A percentile compares a stretch with the other conserved stretches of the same genome.
Evolutionary conservation across 768 basidiomycete genomes (phyloP).

Genomic region (Scleroderma citrinum): DNA sequence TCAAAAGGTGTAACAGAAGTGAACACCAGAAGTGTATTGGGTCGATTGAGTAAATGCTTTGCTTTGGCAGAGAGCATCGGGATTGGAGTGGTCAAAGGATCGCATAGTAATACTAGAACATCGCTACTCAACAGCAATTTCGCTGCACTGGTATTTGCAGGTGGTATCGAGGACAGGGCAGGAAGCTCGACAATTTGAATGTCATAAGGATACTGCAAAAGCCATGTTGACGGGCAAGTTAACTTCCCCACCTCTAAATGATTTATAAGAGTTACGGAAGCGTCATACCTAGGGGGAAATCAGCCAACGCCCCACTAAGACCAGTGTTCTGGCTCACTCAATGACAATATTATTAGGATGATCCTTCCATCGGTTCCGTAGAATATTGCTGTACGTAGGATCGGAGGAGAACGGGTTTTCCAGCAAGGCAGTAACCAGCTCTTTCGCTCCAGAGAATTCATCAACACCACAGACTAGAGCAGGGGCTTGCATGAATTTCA

Average conservation of each 20-base stretch:
- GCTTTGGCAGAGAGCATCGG: constrained; percentile 27
- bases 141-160: constrained; percentile 11
- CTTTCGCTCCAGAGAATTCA: constrained; percentile 45
- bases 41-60: constrained; percentile 24
- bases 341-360: constrained; percentile 18
- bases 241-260: constrained; percentile 16
- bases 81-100: constrained; percentile 51
- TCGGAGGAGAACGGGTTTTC: constrained; percentile 66
- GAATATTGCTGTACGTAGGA: constrained; percentile 32
- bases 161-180: constrained; percentile 13
- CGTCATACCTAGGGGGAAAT: constrained; percentile 15
- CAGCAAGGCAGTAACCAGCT: constrained; percentile 64
- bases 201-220: constrained; percentile 49
- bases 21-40: constrained; percentile 42
- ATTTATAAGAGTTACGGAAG: constrained; percentile 11
- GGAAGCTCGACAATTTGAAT: constrained; percentile 42
- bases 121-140: constrained; percentile 39
- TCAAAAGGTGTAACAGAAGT: constrained; percentile 22
- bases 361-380: constrained; percentile 48
- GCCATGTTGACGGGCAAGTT: constrained; percentile 46
- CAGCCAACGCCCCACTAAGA: not conserved
- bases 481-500: constrained; percentile 2
- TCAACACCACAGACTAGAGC: constrained; percentile 54
- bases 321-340: constrained; percentile 17
- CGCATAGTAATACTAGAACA: constrained; percentile 57